These are phyloP conservation scores for Sphenostylis stenocarpa DNA, from an alignment of 306 rosid genomes.

Conservation along the genomic window DNA sequence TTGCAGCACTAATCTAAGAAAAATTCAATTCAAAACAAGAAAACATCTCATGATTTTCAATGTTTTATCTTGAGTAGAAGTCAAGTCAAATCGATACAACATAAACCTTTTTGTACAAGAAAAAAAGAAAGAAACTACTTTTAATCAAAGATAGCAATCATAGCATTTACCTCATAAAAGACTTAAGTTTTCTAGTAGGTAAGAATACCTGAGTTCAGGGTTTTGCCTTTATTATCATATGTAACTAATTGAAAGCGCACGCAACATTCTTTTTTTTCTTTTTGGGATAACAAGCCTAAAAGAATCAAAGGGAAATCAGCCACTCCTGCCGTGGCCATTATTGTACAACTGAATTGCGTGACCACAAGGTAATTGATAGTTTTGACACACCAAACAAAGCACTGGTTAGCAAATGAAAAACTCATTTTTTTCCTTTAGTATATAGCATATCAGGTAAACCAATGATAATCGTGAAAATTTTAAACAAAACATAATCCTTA, in stretches of 20 bases:
- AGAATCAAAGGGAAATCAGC: neutral
- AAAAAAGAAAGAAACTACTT: neutral
- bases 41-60: neutral
- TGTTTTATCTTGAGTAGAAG: neutral
- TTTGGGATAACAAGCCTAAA: neutral
- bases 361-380: neutral
- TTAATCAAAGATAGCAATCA: slow-evolving; percentile 3
- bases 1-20: slow-evolving; percentile 18
- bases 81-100: neutral
- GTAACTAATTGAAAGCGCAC: slow-evolving; percentile 8
- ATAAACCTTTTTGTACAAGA: neutral
- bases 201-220: slow-evolving; percentile 6
- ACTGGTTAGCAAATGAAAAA: too few relatives aligned
- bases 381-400: neutral
- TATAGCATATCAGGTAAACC: neutral
- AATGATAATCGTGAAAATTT: neutral
- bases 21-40: slow-evolving; percentile 20
- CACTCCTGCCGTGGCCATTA: too few relatives aligned
- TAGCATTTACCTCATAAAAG: neutral
- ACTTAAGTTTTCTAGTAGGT: slow-evolving; percentile 6
- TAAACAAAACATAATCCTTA: slow-evolving; percentile 42
- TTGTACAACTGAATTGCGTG: too few relatives aligned
- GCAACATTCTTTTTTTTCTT: neutral
- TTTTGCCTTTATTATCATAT: neutral
- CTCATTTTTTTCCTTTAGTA: neutral